Conservation (phyloP, 2,329 filamentous ascomycete genomes). For the Cladorrhinum sp. region DNA sequence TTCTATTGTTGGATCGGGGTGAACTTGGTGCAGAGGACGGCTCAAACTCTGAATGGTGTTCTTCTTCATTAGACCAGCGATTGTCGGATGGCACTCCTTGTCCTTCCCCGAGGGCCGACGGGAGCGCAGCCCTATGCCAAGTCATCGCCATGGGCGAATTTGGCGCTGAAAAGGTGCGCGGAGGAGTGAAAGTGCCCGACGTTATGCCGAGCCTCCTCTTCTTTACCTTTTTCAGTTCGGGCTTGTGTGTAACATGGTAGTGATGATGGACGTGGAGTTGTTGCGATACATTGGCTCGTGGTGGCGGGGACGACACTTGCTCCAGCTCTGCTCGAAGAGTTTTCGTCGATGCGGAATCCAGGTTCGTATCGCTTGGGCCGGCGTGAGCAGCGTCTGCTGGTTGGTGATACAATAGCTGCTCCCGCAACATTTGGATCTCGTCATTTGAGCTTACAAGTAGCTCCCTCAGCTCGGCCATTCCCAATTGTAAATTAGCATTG, state of each 20-base stretch:
- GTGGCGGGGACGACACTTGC: slow-evolving; percentile 27
- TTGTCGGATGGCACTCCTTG: slow-evolving; percentile 52
- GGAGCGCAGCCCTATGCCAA: slow-evolving; percentile 37
- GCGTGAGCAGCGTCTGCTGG: slow-evolving; percentile 46
- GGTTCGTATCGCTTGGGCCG: background rate
- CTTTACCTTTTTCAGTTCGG: slow-evolving; percentile 60
- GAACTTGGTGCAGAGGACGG: slow-evolving; percentile 77
- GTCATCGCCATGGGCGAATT: slow-evolving; percentile 43
- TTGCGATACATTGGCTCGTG: slow-evolving; percentile 49
- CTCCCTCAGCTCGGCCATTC: slow-evolving; percentile 85
- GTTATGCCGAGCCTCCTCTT: slow-evolving; percentile 69
- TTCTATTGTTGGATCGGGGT: slow-evolving; percentile 69
- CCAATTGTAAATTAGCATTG: slow-evolving; percentile 88
- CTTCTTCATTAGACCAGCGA: slow-evolving; percentile 64
- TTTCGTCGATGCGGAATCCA: slow-evolving; percentile 39
- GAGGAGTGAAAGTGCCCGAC: slow-evolving; percentile 59
- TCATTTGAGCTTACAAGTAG: slow-evolving; percentile 90
- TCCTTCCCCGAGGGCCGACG: slow-evolving; percentile 8
- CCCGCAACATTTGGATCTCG: slow-evolving; percentile 82
- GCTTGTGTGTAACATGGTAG: slow-evolving; percentile 69
- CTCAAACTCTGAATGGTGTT: slow-evolving; percentile 60
- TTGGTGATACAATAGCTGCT: slow-evolving; percentile 77
- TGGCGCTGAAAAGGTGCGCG: slow-evolving; percentile 37
- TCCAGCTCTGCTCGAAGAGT: slow-evolving; percentile 72
- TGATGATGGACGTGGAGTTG: slow-evolving; percentile 94